Conservation (phyloP, 2,329 filamentous ascomycete genomes). For the Aspergillus hiratsukae region DNA sequence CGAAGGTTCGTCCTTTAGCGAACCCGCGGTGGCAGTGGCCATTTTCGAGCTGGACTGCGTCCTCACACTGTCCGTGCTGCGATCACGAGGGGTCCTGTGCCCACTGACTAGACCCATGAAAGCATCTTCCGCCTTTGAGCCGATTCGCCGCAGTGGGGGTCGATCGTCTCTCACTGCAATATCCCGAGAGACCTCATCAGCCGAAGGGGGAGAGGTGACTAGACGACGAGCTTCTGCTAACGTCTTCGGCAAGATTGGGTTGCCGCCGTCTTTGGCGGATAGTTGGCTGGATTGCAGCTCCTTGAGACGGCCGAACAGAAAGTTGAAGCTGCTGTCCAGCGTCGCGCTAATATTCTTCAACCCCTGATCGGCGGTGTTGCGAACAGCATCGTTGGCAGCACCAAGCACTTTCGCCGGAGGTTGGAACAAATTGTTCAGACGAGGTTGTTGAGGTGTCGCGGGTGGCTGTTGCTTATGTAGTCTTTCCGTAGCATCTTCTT, state of each 20-base stretch:
- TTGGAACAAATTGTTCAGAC: conserved; percentile 81
- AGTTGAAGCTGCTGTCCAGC: conserved; percentile 87
- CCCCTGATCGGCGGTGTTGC: conserved; percentile 84
- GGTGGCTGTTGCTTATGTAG: conserved; percentile 27
- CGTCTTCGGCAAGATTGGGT: conserved; percentile 69
- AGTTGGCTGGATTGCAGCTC: conserved; percentile 55
- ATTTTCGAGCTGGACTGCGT: conserved; percentile 39
- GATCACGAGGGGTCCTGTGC: conserved; percentile 60
- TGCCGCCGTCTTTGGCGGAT: conserved; percentile 35
- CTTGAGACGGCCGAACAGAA: conserved; percentile 81
- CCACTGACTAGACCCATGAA: conserved; percentile 69
- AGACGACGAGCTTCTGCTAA: conserved; percentile 88
- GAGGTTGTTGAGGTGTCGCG: conserved; percentile 58
- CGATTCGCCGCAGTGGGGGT: conserved; percentile 30
- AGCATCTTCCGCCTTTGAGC: conserved; percentile 55
- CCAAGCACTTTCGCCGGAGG: conserved; percentile 76
- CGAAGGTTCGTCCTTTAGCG: conserved; percentile 20
- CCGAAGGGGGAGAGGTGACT: conserved; percentile 53
- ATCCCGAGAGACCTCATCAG: conserved; percentile 49
- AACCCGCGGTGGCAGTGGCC: conserved; percentile 23
- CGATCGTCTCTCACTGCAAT: conserved; percentile 48
- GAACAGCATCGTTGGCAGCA: conserved; percentile 76
- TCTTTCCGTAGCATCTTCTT: conserved; percentile 30
- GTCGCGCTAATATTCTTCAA: conserved; percentile 89
- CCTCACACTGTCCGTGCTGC: conserved; percentile 65